Conservation (phyloP, 805 yeast species). For the Metschnikowia gelsemii region DNA sequence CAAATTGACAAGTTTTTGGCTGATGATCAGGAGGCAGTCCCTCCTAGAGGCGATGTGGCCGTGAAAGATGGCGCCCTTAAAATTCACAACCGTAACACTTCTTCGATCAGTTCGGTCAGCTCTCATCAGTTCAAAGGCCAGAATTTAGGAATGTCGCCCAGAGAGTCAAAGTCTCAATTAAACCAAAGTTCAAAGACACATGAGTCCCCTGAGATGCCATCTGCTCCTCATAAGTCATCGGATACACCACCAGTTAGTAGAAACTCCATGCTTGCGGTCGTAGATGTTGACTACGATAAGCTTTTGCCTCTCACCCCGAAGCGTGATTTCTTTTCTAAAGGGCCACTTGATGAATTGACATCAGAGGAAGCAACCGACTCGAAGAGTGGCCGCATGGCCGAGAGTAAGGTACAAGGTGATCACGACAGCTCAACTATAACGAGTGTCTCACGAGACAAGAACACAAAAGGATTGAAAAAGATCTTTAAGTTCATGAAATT, state of each 20-base stretch:
- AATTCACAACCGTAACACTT: constrained; percentile 13
- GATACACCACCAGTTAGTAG: constrained; percentile 7
- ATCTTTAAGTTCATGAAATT: constrained; percentile 10
- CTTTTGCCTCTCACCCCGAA: constrained; percentile 18
- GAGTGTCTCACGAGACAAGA: not conserved
- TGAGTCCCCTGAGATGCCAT: not conserved
- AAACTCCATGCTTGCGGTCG: constrained; percentile 18
- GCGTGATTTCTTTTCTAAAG: constrained; percentile 2
- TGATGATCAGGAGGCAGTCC: constrained; percentile 20
- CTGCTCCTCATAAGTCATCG: constrained; percentile 1
- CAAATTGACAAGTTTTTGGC: constrained; percentile 18
- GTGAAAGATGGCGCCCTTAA: constrained; percentile 12
- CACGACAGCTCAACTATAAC: not conserved
- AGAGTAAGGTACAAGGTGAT: not conserved
- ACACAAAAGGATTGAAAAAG: constrained; percentile 9
- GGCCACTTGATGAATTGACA: not conserved
- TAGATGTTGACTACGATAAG: constrained; percentile 19
- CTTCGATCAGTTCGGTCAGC: constrained; percentile 13
- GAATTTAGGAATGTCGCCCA: not conserved
- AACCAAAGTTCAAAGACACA: not conserved
- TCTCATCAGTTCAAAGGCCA: constrained; percentile 4
- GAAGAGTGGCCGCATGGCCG: not conserved
- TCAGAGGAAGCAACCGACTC: not conserved
- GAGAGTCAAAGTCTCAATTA: constrained; percentile 1
- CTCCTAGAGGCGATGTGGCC: constrained; percentile 21